Conservation (phyloP, 768 basidiomycete genomes). For the Mycena metata region DNA sequence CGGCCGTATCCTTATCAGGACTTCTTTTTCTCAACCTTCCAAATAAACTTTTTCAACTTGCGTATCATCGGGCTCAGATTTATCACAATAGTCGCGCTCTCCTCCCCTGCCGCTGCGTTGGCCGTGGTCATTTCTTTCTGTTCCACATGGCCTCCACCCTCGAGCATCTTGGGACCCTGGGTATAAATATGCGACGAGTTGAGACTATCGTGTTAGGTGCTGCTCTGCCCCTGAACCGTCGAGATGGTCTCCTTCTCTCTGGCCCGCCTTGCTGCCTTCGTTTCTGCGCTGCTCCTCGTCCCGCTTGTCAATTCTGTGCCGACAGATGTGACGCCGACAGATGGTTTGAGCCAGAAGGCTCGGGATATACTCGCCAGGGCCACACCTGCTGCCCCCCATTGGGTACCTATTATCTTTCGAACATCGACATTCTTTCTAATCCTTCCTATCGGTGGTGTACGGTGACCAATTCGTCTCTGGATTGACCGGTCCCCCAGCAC, state of each 20-base stretch:
- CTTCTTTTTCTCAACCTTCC: neutral
- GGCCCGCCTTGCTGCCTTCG: slow-evolving; percentile 22
- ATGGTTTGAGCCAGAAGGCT: slow-evolving; percentile 48
- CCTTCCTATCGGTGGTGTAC: slow-evolving; percentile 43
- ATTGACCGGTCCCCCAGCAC: slow-evolving; percentile 61
- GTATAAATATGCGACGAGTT: slow-evolving; percentile 3
- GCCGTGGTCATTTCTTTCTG: neutral
- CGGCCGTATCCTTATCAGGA: neutral
- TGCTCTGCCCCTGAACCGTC: slow-evolving; percentile 6
- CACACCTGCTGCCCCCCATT: slow-evolving; percentile 65
- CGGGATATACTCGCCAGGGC: slow-evolving; percentile 52
- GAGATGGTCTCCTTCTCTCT: slow-evolving; percentile 28
- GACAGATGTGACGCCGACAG: slow-evolving; percentile 7
- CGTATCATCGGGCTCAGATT: neutral
- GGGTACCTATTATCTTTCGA: slow-evolving; percentile 41
- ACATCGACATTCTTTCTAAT: no score
- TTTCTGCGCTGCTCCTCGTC: slow-evolving; percentile 23
- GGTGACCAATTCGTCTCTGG: slow-evolving; percentile 59
- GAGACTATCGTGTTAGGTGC: slow-evolving; percentile 8
- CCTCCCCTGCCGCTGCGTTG: neutral
- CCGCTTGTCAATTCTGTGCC: slow-evolving; percentile 2
- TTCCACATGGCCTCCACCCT: neutral
- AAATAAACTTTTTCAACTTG: neutral
- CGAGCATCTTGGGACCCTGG: no score
- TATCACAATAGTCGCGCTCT: neutral